phyloP scores from a whole-genome alignment of 2,329 filamentous ascomycete genomes.

The Ustulina deusta region DNA sequence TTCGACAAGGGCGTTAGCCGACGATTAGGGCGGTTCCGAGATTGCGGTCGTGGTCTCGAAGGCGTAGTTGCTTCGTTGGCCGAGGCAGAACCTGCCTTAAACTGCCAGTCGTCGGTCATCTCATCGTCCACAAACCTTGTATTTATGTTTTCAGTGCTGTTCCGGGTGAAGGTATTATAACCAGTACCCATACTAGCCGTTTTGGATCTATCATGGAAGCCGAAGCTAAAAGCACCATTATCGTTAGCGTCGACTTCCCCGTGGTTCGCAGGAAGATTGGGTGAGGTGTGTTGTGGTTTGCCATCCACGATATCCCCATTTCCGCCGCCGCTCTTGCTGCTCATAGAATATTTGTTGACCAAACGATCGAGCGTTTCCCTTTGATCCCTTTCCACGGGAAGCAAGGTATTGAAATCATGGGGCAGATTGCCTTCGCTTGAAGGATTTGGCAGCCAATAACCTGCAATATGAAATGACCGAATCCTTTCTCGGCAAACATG shows the following conservation, averaged over 20 bases:
- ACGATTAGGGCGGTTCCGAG: constrained; percentile 56
- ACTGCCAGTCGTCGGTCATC: constrained; percentile 60
- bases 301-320: constrained; percentile 2
- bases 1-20: constrained; percentile 53
- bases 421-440: constrained; percentile 47
- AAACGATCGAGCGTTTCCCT: constrained; percentile 54
- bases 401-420: constrained; percentile 30
- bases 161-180: constrained; percentile 58
- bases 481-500: constrained; percentile 3
- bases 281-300: constrained; percentile 16
- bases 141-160: constrained; percentile 70
- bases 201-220: constrained; percentile 58
- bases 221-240: constrained; percentile 60
- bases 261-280: constrained; percentile 22
- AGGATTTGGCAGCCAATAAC: constrained; percentile 34
- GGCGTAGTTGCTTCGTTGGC: constrained; percentile 47
- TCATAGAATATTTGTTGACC: constrained; percentile 50
- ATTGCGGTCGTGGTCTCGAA: constrained; percentile 55
- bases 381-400: constrained; percentile 58
- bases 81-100: constrained; percentile 61
- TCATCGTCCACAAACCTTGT: constrained; percentile 69
- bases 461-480: constrained; percentile 15
- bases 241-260: constrained; percentile 52
- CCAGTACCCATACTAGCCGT: constrained; percentile 52
- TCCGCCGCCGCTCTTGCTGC: constrained; percentile 19